Conservation (phyloP, 371 early-diverging fungal species). For the Syncephalastrum racemosum region DNA sequence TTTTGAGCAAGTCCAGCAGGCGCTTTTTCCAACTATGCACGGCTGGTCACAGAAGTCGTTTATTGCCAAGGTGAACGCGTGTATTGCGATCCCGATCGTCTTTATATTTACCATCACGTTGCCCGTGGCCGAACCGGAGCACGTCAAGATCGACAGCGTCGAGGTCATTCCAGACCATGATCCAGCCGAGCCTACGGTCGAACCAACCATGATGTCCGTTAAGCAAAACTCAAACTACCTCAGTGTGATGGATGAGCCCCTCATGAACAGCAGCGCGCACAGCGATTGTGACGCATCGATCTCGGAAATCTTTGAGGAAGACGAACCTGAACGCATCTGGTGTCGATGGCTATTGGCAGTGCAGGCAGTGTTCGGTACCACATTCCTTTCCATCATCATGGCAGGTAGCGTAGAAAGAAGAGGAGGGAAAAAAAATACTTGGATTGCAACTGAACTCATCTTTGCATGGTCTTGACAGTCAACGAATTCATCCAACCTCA, state of each 20-base stretch:
- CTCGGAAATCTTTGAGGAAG: slow-evolving; percentile 9
- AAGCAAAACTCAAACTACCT: neutral
- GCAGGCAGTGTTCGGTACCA: slow-evolving; percentile 36
- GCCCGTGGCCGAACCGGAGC: slow-evolving; percentile 58
- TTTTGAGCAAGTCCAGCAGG: slow-evolving; percentile 2
- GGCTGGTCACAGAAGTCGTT: slow-evolving; percentile 50
- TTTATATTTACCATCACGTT: slow-evolving; percentile 57
- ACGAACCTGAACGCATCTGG: slow-evolving; percentile 29
- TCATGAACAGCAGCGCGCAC: neutral
- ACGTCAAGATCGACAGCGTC: slow-evolving; percentile 33
- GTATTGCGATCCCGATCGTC: slow-evolving; percentile 55
- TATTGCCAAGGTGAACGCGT: slow-evolving; percentile 46
- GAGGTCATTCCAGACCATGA: slow-evolving; percentile 20
- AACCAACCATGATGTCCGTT: slow-evolving; percentile 4
- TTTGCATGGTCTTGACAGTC: slow-evolving; percentile 11
- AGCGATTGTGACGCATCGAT: slow-evolving; percentile 7
- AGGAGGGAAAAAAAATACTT: neutral
- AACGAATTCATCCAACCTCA: slow-evolving; percentile 24
- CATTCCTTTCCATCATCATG: slow-evolving; percentile 32
- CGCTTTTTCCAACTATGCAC: slow-evolving; percentile 55
- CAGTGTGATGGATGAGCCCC: no score
- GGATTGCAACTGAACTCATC: neutral
- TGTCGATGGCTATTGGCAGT: slow-evolving; percentile 39
- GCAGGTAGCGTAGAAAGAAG: slow-evolving; percentile 21
- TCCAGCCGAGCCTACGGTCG: neutral